Conservation (phyloP, 2,329 filamentous ascomycete genomes). For the Penicillium expansum region DNA sequence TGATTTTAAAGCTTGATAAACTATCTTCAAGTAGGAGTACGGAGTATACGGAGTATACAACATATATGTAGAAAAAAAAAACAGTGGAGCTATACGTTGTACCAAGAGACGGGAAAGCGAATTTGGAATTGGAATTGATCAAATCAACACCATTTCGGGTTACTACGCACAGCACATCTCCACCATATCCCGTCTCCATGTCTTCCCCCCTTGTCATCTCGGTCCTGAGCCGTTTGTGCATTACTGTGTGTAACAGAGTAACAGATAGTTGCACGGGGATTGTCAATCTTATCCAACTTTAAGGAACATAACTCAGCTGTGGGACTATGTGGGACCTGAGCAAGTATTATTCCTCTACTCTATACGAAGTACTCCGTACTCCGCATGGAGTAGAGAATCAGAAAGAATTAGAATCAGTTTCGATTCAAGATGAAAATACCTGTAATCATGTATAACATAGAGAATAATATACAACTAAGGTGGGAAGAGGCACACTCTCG, state of each 20-base stretch:
- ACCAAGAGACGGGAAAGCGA: neutral
- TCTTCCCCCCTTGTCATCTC: conserved; percentile 8
- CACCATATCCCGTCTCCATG: conserved; percentile 10
- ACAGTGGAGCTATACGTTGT: no score
- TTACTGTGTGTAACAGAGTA: neutral
- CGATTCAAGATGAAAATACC: neutral
- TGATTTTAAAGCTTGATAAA: no score
- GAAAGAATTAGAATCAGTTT: neutral
- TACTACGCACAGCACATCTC: conserved; percentile 7
- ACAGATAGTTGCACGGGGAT: neutral
- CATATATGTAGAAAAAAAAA: no score
- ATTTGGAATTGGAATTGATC: neutral
- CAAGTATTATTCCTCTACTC: neutral
- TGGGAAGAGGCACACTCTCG: conserved; percentile 6
- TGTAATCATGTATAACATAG: neutral
- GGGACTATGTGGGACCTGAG: neutral
- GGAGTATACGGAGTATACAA: no score
- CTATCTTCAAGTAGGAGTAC: neutral
- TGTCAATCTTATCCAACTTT: neutral
- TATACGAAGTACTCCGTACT: no score
- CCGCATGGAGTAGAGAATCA: neutral
- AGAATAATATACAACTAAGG: conserved; percentile 6
- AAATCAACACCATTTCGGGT: neutral
- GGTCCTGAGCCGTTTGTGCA: neutral
- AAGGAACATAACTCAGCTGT: neutral